Percentiles rank a stretch among this genome's conserved stretches.
These are phyloP conservation scores for Ascoidea asiatica DNA, from an alignment of 805 yeast genomes.

Conservation along the genomic window DNA sequence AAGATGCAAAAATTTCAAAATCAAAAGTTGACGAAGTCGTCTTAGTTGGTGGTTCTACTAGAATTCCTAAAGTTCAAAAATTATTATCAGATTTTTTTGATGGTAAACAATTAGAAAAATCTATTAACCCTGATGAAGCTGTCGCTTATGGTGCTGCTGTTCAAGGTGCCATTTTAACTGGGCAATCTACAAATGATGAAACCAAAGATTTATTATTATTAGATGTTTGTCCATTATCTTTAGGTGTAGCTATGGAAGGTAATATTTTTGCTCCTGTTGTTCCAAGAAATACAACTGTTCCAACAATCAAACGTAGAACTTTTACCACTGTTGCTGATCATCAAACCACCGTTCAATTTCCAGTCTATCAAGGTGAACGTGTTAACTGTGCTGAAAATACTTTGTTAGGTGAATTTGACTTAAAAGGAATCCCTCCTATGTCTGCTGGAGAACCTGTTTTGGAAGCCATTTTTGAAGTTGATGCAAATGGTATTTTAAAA, in stretches of 20 bases:
- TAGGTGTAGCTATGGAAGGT: conserved; percentile 99
- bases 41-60: conserved; percentile 96
- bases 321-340: conserved; percentile 98
- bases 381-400: conserved; percentile 97
- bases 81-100: conserved; percentile 88
- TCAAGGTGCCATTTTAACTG: conserved; percentile 97
- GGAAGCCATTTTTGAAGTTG: conserved; percentile 98
- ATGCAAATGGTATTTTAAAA: conserved; percentile 99
- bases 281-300: conserved; percentile 98
- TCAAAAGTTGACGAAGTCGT: conserved; percentile 86
- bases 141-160: conserved; percentile 99
- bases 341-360: conserved; percentile 98
- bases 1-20: conserved; percentile 81
- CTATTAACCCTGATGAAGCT: conserved; percentile 98
- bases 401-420: conserved; percentile 95
- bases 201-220: conserved; percentile 90
- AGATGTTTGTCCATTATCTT: conserved; percentile 96
- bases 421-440: conserved; percentile 95
- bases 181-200: conserved; percentile 79
- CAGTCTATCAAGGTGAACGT: conserved; percentile 99
- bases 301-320: conserved; percentile 97
- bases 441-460: conserved; percentile 99
- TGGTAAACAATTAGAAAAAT: conserved; percentile 93
- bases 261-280: conserved; percentile 98
- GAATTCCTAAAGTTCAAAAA: conserved; percentile 97